Percentiles rank a stretch among this genome's conserved stretches.
phyloP scores from a whole-genome alignment of 2,329 filamentous ascomycete species.

The Neurospora crassa region DNA sequence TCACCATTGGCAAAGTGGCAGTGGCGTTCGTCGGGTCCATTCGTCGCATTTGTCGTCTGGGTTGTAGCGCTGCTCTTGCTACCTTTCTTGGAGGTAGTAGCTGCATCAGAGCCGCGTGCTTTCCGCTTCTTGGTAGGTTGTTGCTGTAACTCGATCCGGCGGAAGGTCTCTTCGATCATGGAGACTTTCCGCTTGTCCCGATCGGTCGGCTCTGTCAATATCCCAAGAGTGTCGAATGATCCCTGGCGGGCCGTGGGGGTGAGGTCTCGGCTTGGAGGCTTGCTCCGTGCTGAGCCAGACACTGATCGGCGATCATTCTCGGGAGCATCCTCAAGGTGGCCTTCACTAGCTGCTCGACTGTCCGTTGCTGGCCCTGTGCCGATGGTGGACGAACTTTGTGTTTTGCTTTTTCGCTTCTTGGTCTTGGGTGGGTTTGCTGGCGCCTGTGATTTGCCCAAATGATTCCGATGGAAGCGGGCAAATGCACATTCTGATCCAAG shows the following conservation, averaged over 20 bases:
- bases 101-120: constrained; percentile 44
- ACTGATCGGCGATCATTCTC: constrained; percentile 44
- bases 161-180: constrained; percentile 55
- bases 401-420: constrained; percentile 45
- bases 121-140: constrained; percentile 50
- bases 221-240: constrained; percentile 48
- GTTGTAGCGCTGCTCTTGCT: constrained; percentile 15
- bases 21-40: constrained; percentile 28
- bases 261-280: constrained; percentile 56
- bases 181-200: constrained; percentile 59
- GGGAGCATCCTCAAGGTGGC: constrained; percentile 41
- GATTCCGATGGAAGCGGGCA: constrained; percentile 51
- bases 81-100: constrained; percentile 22
- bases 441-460: constrained; percentile 36
- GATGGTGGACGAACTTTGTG: constrained; percentile 46
- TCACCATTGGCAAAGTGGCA: constrained; percentile 44
- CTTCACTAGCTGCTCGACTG: constrained; percentile 55
- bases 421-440: constrained; percentile 33
- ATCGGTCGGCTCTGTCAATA: constrained; percentile 54
- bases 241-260: constrained; percentile 51
- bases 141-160: constrained; percentile 49
- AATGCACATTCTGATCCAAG: constrained; percentile 54
- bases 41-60: constrained; percentile 17
- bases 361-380: constrained; percentile 53
- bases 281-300: constrained; percentile 48